A percentile compares a stretch with the other conserved stretches of the same genome.
phyloP scores from a whole-genome alignment of 768 basidiomycete species.

The Gloeopeniophorella convolvens region DNA sequence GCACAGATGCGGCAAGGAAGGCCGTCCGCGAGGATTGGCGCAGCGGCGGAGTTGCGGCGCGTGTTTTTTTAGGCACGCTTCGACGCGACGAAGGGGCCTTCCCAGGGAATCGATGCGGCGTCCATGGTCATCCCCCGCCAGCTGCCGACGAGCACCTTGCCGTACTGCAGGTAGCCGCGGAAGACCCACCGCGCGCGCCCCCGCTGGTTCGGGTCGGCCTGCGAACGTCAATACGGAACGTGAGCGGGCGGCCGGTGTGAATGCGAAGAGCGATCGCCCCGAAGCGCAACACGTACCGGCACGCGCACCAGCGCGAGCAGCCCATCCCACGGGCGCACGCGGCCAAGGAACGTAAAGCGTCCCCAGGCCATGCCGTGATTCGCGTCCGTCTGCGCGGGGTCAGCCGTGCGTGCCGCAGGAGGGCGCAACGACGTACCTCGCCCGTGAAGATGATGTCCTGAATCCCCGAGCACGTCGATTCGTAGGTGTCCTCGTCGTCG shows the following conservation, averaged over 20 bases:
- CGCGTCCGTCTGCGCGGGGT: conserved; percentile 38
- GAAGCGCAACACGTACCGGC: conserved; percentile 18
- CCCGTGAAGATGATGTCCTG: conserved; percentile 58
- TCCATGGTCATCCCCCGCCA: conserved; percentile 50
- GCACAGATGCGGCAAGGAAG: too few species aligned
- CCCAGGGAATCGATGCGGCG: conserved; percentile 46
- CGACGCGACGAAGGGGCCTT: conserved; percentile 60
- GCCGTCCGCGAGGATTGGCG: too few species aligned
- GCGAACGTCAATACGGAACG: background rate
- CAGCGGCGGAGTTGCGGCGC: too few species aligned
- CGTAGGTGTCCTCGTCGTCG: conserved; percentile 23
- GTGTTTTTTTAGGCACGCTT: conserved; percentile 28
- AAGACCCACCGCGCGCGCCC: conserved; percentile 38
- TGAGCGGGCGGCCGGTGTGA: background rate
- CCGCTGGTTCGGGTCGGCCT: conserved; percentile 9
- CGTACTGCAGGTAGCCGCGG: conserved; percentile 65
- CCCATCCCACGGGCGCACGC: conserved; percentile 34
- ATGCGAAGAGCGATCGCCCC: background rate
- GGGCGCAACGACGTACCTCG: conserved; percentile 34
- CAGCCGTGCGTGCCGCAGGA: background rate
- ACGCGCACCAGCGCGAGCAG: conserved; percentile 32
- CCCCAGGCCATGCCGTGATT: conserved; percentile 33
- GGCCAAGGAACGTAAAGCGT: conserved; percentile 30
- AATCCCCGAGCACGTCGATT: conserved; percentile 44
- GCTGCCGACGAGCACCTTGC: conserved; percentile 61